Conservation (phyloP, 2,329 filamentous ascomycete genomes). For the Fusarium nurragi region DNA sequence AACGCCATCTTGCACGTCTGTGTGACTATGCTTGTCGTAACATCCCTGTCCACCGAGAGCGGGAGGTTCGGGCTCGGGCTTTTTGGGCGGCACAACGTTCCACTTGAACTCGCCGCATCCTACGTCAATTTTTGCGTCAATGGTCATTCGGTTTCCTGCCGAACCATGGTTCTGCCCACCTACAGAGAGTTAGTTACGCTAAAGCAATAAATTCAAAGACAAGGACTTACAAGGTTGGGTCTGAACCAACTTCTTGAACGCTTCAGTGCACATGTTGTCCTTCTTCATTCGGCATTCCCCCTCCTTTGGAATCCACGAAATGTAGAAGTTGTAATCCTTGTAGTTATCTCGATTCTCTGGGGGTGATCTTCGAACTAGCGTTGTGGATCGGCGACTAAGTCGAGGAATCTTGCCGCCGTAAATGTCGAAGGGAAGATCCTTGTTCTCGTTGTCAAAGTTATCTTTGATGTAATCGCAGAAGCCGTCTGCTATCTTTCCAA, state of each 20-base stretch:
- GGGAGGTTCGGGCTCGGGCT: not conserved
- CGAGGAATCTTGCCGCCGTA: not conserved
- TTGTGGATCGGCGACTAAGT: not conserved
- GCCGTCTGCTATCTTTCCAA: not conserved
- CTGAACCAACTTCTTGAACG: not conserved
- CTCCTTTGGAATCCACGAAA: conserved; percentile 1
- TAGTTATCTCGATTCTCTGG: not conserved
- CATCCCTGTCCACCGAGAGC: not conserved
- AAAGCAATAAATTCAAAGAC: not conserved
- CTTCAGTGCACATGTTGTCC: not conserved
- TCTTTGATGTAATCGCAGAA: not conserved
- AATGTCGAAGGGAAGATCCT: not conserved
- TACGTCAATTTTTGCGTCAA: conserved; percentile 7
- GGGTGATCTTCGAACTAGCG: not conserved
- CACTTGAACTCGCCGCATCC: conserved; percentile 11
- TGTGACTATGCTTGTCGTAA: not conserved
- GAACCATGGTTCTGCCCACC: conserved; percentile 7
- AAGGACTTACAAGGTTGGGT: not conserved
- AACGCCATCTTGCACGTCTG: not conserved
- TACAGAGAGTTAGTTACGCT: not conserved
- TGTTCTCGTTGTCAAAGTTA: not conserved
- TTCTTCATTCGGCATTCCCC: not conserved
- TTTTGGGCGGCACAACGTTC: not conserved
- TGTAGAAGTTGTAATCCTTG: not conserved
- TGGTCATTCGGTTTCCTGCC: not conserved